Base-by-base conservation (phyloP, 139 green algal genomes). In the Chlorella ohadii region DNA sequence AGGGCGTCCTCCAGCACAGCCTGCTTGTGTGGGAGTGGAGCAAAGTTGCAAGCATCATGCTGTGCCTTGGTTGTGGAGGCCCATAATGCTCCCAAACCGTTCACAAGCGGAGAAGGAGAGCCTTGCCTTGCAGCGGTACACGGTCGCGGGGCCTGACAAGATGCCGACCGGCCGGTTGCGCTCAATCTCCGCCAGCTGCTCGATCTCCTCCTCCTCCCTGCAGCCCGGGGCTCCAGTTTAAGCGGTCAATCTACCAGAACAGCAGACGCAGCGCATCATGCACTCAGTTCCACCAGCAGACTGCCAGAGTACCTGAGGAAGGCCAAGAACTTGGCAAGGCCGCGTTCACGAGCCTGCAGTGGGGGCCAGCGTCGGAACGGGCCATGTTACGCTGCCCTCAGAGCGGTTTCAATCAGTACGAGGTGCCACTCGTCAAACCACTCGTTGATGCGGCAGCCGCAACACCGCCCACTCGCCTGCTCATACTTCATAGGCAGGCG, bases 151-250 rank as follows among this genome's bases (percentile, higher is more conserved):
- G 2, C 80, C 92, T 73, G 41, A 41, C 13, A 63, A 3, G 4
- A 92, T 92, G 31, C 94, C 94, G 27, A 98, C 94, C 15, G 95
- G 95, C 67, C 94, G 94, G 59, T 96, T 91, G 33, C 93, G 84
- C 90, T 98, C 95, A 70, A 97, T 92, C 91, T 97, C 94, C 87
- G 95, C 92, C 79, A 94, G 87, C 51, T 89, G 78, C 85, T 96
- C 91, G 0, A 94, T 84, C 90, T 98, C 94, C 83, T 96, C 92
- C 89, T 98, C 94, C 64, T 98, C 93, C 25, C 93, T 77, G 70
- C 38, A 77, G 5, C 7, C n/a, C 25, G 11, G 44, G 44, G n/a
- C n/a, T n/a, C n/a, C 44, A 9, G 7, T 51, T 51, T 51, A 9
- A 16, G 44, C 7, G 44, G 44, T 51, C 9, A 6, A 9, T 51